Conservation (phyloP, 768 basidiomycete genomes). For the Hebeloma cylindrosporum region DNA sequence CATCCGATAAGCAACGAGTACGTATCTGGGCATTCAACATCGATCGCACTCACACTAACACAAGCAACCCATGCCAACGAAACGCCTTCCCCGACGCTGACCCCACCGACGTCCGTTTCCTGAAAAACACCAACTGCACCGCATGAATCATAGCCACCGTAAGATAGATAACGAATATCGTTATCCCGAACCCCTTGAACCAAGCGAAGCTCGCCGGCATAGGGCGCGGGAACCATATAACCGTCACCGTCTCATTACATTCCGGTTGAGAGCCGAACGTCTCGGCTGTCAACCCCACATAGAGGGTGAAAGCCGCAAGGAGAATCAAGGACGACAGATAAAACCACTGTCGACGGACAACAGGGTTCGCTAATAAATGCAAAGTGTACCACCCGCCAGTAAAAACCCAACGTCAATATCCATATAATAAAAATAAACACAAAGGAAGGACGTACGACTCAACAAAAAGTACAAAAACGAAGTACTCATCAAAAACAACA, state of each 20-base stretch:
- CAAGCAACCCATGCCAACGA: neutral
- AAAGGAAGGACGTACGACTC: constrained; percentile 3
- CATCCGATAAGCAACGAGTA: neutral
- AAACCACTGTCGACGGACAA: neutral
- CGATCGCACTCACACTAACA: neutral
- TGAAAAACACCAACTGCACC: neutral
- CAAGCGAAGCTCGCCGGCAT: neutral
- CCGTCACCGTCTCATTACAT: neutral
- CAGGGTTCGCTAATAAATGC: too few relatives aligned
- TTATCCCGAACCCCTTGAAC: neutral
- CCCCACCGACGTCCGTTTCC: neutral
- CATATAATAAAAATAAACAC: neutral
- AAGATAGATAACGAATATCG: neutral
- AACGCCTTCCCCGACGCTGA: neutral
- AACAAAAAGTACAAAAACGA: constrained; percentile 2
- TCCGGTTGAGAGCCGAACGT: constrained; percentile 1
- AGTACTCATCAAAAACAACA: constrained; percentile 1
- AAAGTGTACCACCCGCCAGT: neutral
- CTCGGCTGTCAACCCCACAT: neutral
- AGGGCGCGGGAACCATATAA: neutral
- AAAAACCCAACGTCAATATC: neutral
- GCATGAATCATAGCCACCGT: neutral
- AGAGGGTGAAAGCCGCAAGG: neutral
- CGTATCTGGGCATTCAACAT: neutral
- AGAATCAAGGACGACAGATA: neutral